Evolutionary conservation across 306 rosid genomes (phyloP).

Genomic region (Acacia confusa): DNA sequence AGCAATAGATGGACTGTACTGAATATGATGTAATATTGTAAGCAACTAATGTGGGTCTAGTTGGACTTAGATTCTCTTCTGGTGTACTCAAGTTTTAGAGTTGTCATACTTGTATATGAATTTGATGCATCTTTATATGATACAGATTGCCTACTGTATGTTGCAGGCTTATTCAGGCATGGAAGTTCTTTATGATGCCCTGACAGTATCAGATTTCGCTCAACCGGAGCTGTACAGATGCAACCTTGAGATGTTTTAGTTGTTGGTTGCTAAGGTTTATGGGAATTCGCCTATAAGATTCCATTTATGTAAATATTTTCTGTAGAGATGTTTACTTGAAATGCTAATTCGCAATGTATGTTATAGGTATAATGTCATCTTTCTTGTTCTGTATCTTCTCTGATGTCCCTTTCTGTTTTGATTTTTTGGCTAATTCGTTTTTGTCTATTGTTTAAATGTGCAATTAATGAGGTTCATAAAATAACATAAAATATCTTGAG

Average conservation of each 20-base stretch:
- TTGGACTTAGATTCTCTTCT: neutral
- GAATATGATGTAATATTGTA: neutral
- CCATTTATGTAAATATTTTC: neutral
- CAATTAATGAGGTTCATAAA: neutral
- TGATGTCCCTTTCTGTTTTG: neutral
- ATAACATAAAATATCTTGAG: neutral
- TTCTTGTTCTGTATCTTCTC: neutral
- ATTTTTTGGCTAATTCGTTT: no score
- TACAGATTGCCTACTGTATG: neutral
- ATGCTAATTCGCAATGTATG: neutral
- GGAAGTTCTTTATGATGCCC: neutral
- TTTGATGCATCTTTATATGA: neutral
- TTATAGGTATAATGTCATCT: neutral
- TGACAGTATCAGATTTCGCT: neutral
- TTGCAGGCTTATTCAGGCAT: conserved; percentile 12
- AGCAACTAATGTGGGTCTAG: neutral
- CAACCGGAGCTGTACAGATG: conserved; percentile 16
- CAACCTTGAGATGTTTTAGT: neutral
- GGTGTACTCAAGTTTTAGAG: neutral
- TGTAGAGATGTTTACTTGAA: neutral
- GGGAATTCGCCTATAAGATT: neutral
- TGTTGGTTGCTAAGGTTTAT: neutral
- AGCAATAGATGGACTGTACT: neutral
- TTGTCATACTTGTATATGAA: neutral
- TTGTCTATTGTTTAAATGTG: neutral